phyloP scores from a whole-genome alignment of 345 rosid species.

The Dipteronia sinensis region DNA sequence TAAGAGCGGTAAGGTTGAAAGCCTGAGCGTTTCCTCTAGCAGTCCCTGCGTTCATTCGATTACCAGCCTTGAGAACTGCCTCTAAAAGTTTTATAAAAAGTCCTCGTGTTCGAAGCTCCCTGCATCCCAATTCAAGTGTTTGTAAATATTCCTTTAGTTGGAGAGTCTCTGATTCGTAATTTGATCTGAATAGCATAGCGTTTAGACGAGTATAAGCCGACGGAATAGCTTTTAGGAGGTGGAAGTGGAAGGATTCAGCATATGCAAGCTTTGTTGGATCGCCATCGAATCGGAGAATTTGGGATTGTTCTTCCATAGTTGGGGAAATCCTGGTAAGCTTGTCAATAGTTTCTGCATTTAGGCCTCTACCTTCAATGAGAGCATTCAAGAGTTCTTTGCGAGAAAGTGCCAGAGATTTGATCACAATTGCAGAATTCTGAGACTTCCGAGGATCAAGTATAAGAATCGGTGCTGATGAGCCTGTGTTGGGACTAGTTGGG shows the following conservation, averaged over 20 bases:
- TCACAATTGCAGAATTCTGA: slow-evolving; percentile 77
- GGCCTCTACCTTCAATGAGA: slow-evolving; percentile 55
- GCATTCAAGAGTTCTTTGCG: slow-evolving; percentile 60
- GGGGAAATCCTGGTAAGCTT: slow-evolving; percentile 75
- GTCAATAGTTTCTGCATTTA: slow-evolving; percentile 61
- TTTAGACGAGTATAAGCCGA: slow-evolving; percentile 62
- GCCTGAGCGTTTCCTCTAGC: slow-evolving; percentile 90
- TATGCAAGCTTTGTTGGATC: slow-evolving; percentile 59
- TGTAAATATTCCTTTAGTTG: slow-evolving; percentile 48
- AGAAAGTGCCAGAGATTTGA: slow-evolving; percentile 64
- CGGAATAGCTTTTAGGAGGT: slow-evolving; percentile 68
- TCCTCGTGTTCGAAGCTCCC: slow-evolving; percentile 72
- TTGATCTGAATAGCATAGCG: slow-evolving; percentile 69
- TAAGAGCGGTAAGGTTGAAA: slow-evolving; percentile 67
- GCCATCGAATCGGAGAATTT: slow-evolving; percentile 59
- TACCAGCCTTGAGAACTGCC: slow-evolving; percentile 91
- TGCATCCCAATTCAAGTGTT: slow-evolving; percentile 62
- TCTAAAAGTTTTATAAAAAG: slow-evolving; percentile 82
- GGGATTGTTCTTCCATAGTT: slow-evolving; percentile 59
- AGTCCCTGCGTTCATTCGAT: slow-evolving; percentile 93
- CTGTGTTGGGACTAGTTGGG: slow-evolving; percentile 26
- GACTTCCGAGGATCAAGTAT: slow-evolving; percentile 78
- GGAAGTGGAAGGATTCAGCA: slow-evolving; percentile 74
- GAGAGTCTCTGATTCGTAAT: slow-evolving; percentile 57
- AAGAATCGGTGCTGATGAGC: slow-evolving; percentile 39